Evolutionary conservation across 768 basidiomycete genomes (phyloP), one percentile per base, ranked within the genome.

Genomic region (Mycena vulgaris): DNA sequence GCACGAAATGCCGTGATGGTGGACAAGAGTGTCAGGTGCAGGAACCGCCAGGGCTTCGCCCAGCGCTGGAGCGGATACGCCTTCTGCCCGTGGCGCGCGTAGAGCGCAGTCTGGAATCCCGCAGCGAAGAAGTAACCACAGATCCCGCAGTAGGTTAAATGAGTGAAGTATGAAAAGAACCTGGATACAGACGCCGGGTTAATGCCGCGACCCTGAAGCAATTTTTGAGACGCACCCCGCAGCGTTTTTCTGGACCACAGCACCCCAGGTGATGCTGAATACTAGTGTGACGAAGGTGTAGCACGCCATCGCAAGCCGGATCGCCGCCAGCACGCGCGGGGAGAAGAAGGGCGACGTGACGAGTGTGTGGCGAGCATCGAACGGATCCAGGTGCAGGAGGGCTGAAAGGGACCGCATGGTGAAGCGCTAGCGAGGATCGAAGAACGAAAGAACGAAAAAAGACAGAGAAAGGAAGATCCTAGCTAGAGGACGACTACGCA

Each of bases 111-210:
- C 33, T 87, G 87, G n/a, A 84, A 75, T n/a, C 83, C 76, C 1
- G 87, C 73, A 0, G 85, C 87, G 78, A 81, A 83, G 72, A 84
- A 81, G 74, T 87, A 88, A 31, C 85, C 80, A 37, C 80, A 74
- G 5, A 87, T 51, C 7, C 87, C 87, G 19, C 80, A 80, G 74
- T 83, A 87, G 31, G 83, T 81, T 14, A 87, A 74, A 64, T 84
- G 64, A 4, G 87, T 88, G 71, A 88, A 88, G 76, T 84, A 88
- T 30, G 81, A 81, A 67, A 85, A 78, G 79, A 77, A 87, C 25
- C 87, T 88, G 76, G 37, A n/a, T 17, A 52, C n/a, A 37, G 30
- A 58, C 39, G 19, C n/a, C 19, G 30, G 51, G 30, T 61, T 65
- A 63, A 33, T 59, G 9, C 45, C 28, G 52, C 23, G 25, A 19